These are phyloP conservation scores for Guyanaporus albipodus DNA, from an alignment of 768 basidiomycete species.

Conservation along the genomic window DNA sequence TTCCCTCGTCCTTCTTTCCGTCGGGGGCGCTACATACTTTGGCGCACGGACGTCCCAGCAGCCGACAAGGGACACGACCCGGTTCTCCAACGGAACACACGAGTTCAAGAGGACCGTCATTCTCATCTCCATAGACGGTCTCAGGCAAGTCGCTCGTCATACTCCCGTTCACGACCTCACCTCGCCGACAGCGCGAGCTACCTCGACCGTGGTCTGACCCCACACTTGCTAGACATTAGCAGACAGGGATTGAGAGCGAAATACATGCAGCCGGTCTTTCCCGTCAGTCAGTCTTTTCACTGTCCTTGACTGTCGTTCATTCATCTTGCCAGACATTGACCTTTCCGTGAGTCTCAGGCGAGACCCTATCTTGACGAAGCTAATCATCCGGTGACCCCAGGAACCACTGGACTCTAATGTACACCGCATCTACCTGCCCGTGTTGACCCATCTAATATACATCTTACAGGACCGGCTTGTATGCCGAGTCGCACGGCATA, in stretches of 20 bases:
- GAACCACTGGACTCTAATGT: constrained; percentile 91
- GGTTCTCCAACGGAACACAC: constrained; percentile 79
- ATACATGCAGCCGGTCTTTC: constrained; percentile 83
- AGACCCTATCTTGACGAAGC: neutral
- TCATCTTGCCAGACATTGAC: constrained; percentile 61
- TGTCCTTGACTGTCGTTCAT: neutral
- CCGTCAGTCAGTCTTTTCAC: constrained; percentile 52
- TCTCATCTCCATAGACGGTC: constrained; percentile 83
- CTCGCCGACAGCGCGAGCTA: constrained; percentile 65
- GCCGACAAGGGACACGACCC: constrained; percentile 11
- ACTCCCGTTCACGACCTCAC: constrained; percentile 1
- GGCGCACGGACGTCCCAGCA: neutral
- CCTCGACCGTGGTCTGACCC: constrained; percentile 79
- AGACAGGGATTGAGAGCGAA: constrained; percentile 84
- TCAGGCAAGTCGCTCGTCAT: constrained; percentile 47
- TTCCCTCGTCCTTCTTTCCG: constrained; percentile 12
- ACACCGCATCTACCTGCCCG: constrained; percentile 12
- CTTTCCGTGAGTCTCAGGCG: constrained; percentile 65
- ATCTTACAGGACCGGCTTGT: constrained; percentile 73
- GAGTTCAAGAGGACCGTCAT: constrained; percentile 77
- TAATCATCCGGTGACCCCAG: constrained; percentile 24
- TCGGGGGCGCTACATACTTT: constrained; percentile 12
- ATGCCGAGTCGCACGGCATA: constrained; percentile 89
- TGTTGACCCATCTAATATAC: neutral
- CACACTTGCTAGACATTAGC: constrained; percentile 76